Conservation (phyloP, 192 early-diverging fungal species). For the Gonapodya prolifera region DNA sequence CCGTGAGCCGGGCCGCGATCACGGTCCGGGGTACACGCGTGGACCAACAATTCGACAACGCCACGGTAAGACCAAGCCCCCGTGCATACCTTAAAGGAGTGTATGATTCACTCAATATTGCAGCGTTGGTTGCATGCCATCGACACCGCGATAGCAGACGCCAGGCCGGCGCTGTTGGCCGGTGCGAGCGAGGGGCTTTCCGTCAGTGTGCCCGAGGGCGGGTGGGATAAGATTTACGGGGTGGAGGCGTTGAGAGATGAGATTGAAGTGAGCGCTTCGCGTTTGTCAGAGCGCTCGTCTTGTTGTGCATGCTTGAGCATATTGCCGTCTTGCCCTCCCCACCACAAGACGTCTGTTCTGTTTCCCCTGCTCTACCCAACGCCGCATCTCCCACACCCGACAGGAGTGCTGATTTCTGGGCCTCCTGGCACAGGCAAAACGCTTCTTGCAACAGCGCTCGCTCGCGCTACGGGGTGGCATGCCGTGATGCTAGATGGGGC, state of each 20-base stretch:
- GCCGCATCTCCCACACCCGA: conserved; percentile 11
- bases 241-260: not conserved
- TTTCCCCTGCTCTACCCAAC: not conserved
- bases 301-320: too few relatives aligned
- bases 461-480: conserved; percentile 84
- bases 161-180: not conserved
- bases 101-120: too few relatives aligned
- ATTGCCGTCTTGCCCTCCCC: not conserved
- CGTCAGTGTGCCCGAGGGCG: not conserved
- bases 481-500: not conserved
- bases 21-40: not conserved
- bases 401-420: conserved; percentile 66
- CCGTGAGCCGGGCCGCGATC: not conserved
- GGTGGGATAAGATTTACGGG: not conserved
- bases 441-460: conserved; percentile 95
- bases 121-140: not conserved
- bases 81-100: too few relatives aligned
- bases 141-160: not conserved
- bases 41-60: not conserved
- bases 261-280: not conserved
- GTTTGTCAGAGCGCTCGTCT: not conserved
- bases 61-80: too few relatives aligned
- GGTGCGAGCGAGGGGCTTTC: not conserved
- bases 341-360: not conserved
- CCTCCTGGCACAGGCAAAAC: conserved; percentile 81